These are phyloP conservation scores for Cyclotella cryptica DNA, from an alignment of 108 stramenopile species.

Conservation along the genomic window DNA sequence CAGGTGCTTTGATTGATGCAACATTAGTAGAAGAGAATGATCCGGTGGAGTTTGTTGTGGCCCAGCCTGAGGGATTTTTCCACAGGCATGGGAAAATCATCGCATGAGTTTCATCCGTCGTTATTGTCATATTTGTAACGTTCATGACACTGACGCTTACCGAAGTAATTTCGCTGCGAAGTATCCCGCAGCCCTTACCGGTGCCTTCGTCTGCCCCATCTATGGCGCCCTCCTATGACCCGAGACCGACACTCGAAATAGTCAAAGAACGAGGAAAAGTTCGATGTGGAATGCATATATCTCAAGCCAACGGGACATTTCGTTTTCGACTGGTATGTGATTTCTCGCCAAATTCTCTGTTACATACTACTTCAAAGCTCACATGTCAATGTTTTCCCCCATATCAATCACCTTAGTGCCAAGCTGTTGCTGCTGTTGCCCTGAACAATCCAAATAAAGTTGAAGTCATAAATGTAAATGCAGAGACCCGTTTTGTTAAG, in stretches of 20 bases:
- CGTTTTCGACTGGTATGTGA: constrained; percentile 9
- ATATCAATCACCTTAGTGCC: background rate
- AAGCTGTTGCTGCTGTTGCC: constrained; percentile 15
- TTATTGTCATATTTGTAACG: background rate
- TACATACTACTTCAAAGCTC: background rate
- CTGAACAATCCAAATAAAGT: background rate
- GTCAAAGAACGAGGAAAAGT: constrained; percentile 15
- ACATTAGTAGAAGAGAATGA: constrained; percentile 19
- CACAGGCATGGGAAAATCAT: constrained; percentile 8
- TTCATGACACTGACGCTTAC: background rate
- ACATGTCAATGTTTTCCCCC: background rate
- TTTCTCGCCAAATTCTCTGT: background rate
- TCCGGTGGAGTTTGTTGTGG: background rate
- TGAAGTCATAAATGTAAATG: background rate
- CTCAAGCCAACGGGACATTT: background rate
- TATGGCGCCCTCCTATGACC: constrained; percentile 15
- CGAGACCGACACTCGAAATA: constrained; percentile 20
- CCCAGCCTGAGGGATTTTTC: background rate
- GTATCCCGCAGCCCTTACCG: background rate
- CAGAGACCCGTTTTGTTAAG: background rate
- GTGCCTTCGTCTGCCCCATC: constrained; percentile 8
- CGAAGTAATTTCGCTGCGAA: background rate
- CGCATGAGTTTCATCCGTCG: background rate
- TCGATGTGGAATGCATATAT: constrained; percentile 14
- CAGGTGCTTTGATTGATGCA: constrained; percentile 6